These are phyloP conservation scores for Fusarium beomiforme DNA, from an alignment of 2,329 filamentous ascomycete species.

Conservation along the genomic window DNA sequence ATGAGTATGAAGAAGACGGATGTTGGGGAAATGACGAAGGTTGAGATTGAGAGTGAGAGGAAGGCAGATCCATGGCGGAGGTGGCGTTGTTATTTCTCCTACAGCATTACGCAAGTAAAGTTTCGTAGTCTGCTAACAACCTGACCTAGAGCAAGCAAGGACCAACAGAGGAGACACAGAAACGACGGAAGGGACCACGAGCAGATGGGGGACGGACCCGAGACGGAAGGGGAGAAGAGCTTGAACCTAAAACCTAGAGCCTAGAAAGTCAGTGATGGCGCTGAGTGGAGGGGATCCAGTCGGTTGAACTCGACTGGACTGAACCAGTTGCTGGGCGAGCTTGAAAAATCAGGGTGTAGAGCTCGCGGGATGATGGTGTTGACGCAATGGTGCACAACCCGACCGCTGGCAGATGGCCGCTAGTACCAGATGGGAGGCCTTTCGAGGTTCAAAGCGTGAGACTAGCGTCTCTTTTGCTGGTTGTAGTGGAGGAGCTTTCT, in stretches of 20 bases:
- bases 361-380: constrained; percentile 41
- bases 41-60: constrained; percentile 37
- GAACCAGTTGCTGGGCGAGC: constrained; percentile 26
- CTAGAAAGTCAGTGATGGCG: constrained; percentile 27
- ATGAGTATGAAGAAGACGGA: constrained; percentile 31
- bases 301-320: neutral
- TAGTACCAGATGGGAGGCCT: constrained; percentile 27
- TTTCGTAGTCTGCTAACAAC: constrained; percentile 13
- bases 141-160: constrained; percentile 19
- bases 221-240: constrained; percentile 19
- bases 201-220: constrained; percentile 10
- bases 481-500: constrained; percentile 24
- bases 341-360: constrained; percentile 32
- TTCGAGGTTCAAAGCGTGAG: constrained; percentile 24
- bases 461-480: constrained; percentile 26
- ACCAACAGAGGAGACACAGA: constrained; percentile 15
- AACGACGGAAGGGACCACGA: constrained; percentile 25
- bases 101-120: constrained; percentile 9
- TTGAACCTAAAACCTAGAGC: constrained; percentile 19
- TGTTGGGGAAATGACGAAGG: constrained; percentile 35
- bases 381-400: constrained; percentile 43
- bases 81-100: constrained; percentile 42
- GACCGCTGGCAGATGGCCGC: constrained; percentile 26
- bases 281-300: constrained; percentile 13
- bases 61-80: constrained; percentile 47